Base-by-base conservation (phyloP, 192 early-diverging fungal genomes). In the Rhizophagus sp. region DNA sequence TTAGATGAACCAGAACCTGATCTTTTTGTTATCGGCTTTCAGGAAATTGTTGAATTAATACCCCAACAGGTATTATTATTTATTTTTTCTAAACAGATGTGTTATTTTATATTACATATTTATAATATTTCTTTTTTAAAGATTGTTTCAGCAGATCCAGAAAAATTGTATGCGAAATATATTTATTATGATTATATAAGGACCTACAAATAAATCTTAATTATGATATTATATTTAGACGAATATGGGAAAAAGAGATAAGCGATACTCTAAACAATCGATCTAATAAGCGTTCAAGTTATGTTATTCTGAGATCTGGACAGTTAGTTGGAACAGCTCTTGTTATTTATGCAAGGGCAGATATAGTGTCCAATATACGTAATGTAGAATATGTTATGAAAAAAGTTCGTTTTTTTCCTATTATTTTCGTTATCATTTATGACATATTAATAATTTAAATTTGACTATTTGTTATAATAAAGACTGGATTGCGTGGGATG, bases 21-120 rank as follows among this genome's bases (percentile, higher is more conserved):
- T 78, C 80, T 99, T 24, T 88, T 92, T 34, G 93, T 92, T 1
- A 92, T 99, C 81, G 97, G 96, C 15, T 94, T 98, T 69, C 97
- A 99, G 81, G 98, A 99, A 81, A 91, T 99, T 33, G 97, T 99
- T n/a, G 93, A 98, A 82, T 84, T 99, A 63, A 95, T 84, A 22
- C 85, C 90, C 2, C 88, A 88, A 77, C 90, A 91, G 80, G 87
- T 89, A 72, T 67, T 76, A 7, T 8, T 17, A 30, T 24, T n/a
- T 50, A 27, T 50, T 49, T 11, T 73, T 73, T 73, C 1, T 1
- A 27, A 9, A n/a, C 1, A 1, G 30, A 30, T 27, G 27, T 52
- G 3, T 50, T 47, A 63, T 33, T 47, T 69, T 30, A 11, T 15
- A 68, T 33, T 19, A 36, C 24, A 69, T 34, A 69, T 36, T 36